Conservation (phyloP, 495 filamentous ascomycete species). For the Podospora pseudoanserina region DNA sequence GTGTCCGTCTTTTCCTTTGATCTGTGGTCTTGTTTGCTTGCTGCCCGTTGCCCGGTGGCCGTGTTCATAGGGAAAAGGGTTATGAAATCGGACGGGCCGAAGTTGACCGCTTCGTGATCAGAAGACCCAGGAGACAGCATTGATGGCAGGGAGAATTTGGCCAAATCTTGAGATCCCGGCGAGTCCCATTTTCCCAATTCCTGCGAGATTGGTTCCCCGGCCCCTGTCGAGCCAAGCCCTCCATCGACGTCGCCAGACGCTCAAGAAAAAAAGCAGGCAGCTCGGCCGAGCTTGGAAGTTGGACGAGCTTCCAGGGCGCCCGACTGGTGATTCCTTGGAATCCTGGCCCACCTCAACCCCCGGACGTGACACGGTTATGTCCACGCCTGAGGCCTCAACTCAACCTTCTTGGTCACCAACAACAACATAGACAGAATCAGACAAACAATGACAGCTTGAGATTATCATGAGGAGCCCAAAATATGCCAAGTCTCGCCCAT, state of each 20-base stretch:
- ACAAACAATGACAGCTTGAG: background rate
- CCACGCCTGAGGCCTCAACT: conserved; percentile 26
- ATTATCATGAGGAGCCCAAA: conserved; percentile 2
- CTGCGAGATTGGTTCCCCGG: conserved; percentile 8
- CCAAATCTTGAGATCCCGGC: background rate
- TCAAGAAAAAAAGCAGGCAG: conserved; percentile 6
- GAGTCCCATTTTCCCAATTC: background rate
- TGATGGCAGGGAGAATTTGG: background rate
- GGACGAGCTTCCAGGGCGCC: conserved; percentile 17
- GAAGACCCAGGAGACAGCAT: background rate
- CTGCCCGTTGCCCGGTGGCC: background rate
- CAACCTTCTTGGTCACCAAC: conserved; percentile 6
- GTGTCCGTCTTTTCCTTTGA: background rate
- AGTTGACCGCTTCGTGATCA: background rate
- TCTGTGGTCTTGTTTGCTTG: background rate
- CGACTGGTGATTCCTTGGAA: conserved; percentile 23
- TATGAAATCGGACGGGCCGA: background rate
- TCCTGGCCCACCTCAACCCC: conserved; percentile 8
- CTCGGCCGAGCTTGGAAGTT: conserved; percentile 21
- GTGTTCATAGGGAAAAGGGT: background rate
- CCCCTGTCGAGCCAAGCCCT: conserved; percentile 12
- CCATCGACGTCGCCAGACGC: conserved; percentile 19
- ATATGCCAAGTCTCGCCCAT: conserved; percentile 19
- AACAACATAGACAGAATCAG: background rate
- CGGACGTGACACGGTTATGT: conserved; percentile 19